phyloP scores from a whole-genome alignment of 176 grass and related monocot genomes.

The Cenchrus purpureus region DNA sequence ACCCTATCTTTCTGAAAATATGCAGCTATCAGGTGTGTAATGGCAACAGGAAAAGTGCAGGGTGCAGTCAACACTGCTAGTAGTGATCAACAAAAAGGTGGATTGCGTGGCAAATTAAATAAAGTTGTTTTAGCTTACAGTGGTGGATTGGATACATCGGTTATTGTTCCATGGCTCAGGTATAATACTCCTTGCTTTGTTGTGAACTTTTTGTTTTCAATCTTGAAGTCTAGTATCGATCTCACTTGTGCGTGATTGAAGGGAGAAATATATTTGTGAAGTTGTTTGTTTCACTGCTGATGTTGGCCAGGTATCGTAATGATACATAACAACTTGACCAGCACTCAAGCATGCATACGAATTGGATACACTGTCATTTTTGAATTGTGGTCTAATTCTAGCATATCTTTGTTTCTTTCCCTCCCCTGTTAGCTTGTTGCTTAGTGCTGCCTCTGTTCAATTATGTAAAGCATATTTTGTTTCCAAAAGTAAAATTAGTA shows the following conservation, averaged over 20 bases:
- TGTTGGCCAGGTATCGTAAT: conserved; percentile 81
- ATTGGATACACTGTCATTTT: background rate
- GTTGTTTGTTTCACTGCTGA: conserved; percentile 98
- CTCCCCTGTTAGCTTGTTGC: background rate
- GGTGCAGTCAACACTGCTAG: conserved; percentile 32
- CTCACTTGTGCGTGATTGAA: conserved; percentile 27
- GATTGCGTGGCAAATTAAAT: conserved; percentile 76
- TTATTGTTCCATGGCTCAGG: conserved; percentile 97
- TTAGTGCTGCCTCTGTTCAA: background rate
- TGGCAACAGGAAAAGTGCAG: conserved; percentile 53
- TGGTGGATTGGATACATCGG: conserved; percentile 95
- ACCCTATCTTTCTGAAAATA: background rate
- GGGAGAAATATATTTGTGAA: conserved; percentile 97
- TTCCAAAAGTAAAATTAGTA: too few species aligned
- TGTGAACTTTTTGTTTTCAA: background rate
- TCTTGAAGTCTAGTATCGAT: background rate
- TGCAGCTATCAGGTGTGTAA: conserved; percentile 63
- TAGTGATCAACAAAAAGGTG: conserved; percentile 41
- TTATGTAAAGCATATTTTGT: too few species aligned
- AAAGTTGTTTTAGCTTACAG: conserved; percentile 99
- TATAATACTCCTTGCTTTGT: conserved; percentile 34
- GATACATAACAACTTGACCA: background rate
- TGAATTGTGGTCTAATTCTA: background rate
- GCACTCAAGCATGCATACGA: background rate
- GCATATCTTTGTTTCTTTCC: conserved; percentile 1